phyloP scores from a whole-genome alignment of 495 filamentous ascomycete species.

The Aspergillus panamensis region DNA sequence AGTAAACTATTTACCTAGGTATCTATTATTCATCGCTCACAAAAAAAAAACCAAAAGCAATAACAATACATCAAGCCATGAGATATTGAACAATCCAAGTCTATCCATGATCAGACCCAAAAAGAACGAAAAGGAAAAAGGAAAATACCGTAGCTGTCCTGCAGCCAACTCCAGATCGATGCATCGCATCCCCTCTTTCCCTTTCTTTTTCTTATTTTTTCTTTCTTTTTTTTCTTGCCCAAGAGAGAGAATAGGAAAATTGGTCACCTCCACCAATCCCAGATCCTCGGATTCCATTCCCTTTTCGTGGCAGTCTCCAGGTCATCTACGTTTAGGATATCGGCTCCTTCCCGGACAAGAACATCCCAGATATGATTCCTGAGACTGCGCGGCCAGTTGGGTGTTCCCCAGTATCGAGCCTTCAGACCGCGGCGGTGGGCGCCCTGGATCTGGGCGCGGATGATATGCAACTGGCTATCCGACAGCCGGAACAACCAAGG shows the following conservation, averaged over 20 bases:
- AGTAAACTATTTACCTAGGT: not conserved
- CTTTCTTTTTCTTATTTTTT: too few relatives aligned
- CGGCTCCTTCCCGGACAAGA: constrained; percentile 67
- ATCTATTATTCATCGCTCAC: not conserved
- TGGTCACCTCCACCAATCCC: constrained; percentile 37
- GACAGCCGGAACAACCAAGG: constrained; percentile 42
- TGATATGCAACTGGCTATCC: constrained; percentile 53
- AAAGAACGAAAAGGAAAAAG: not conserved
- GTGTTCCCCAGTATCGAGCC: constrained; percentile 76
- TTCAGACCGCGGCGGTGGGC: constrained; percentile 68
- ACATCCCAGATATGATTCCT: constrained; percentile 73
- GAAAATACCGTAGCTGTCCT: not conserved
- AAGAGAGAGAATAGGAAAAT: not conserved
- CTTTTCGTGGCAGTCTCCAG: constrained; percentile 49
- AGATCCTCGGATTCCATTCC: constrained; percentile 42
- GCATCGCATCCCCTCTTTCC: not conserved
- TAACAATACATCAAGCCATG: not conserved
- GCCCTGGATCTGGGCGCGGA: constrained; percentile 62
- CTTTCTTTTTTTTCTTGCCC: too few relatives aligned
- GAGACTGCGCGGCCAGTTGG: constrained; percentile 69
- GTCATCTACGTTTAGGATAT: constrained; percentile 79
- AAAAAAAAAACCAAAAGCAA: not conserved
- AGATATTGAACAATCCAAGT: not conserved
- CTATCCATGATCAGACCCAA: not conserved
- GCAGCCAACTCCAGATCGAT: not conserved